Evolutionary conservation across 2,329 filamentous ascomycete genomes (phyloP).

Genomic region (Fusarium newnesense): DNA sequence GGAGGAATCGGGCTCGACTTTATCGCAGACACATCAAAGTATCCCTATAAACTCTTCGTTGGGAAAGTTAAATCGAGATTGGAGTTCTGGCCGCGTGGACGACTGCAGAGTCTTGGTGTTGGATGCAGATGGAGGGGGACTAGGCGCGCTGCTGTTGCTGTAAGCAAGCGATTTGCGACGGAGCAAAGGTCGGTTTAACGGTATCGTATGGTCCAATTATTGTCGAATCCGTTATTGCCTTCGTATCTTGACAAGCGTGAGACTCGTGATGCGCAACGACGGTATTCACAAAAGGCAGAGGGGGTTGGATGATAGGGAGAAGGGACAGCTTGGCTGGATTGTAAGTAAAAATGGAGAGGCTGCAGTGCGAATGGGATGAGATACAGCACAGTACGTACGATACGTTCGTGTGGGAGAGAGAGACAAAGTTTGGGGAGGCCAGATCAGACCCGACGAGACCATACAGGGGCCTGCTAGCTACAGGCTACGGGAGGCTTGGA

Average conservation of each 20-base stretch:
- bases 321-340: constrained; percentile 45
- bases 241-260: constrained; percentile 27
- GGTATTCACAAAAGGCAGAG: constrained; percentile 28
- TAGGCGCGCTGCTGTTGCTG: not conserved
- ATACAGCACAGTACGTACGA: constrained; percentile 1
- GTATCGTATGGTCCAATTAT: constrained; percentile 27
- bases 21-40: constrained; percentile 41
- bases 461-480: constrained; percentile 25
- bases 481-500: constrained; percentile 34
- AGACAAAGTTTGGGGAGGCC: constrained; percentile 38
- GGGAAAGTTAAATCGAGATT: constrained; percentile 1
- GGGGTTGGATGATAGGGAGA: constrained; percentile 22
- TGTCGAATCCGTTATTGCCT: constrained; percentile 21
- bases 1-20: not conserved
- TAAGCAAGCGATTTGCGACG: constrained; percentile 25
- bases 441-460: constrained; percentile 33
- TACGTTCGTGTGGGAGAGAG: constrained; percentile 27
- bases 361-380: constrained; percentile 27
- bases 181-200: constrained; percentile 19
- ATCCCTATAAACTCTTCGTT: not conserved
- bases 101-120: constrained; percentile 6
- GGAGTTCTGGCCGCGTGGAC: constrained; percentile 12
- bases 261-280: constrained; percentile 37
- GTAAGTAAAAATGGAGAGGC: constrained; percentile 36
- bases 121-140: constrained; percentile 3